Evolutionary conservation across 2,329 filamentous ascomycete species (phyloP).

Genomic region (Metarhizium brunneum): DNA sequence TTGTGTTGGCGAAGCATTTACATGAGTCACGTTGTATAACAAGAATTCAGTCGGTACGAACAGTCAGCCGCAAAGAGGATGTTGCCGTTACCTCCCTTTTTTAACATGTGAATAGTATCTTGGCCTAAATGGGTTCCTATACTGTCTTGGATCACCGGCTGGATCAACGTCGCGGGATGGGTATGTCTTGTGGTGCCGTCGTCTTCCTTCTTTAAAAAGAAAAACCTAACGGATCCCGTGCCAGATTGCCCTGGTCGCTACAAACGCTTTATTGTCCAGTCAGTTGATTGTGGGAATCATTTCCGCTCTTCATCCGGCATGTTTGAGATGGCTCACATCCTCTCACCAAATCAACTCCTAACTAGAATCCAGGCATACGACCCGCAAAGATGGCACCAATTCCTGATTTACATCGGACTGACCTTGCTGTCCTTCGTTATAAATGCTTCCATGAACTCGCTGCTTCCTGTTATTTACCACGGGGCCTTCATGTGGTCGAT

Average conservation of each 20-base stretch:
- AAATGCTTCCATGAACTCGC: constrained; percentile 21
- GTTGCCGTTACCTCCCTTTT: background rate
- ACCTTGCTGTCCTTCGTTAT: constrained; percentile 18
- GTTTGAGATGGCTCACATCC: background rate
- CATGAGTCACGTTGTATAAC: background rate
- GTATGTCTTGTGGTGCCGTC: constrained; percentile 5
- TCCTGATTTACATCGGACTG: constrained; percentile 38
- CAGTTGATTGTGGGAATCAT: constrained; percentile 59
- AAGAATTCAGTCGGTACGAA: background rate
- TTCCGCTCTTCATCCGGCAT: constrained; percentile 42
- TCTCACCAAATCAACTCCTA: background rate
- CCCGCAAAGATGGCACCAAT: constrained; percentile 57
- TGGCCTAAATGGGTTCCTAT: constrained; percentile 16
- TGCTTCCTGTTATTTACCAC: constrained; percentile 42
- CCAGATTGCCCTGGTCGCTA: constrained; percentile 52
- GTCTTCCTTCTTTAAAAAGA: background rate
- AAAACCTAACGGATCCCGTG: no score
- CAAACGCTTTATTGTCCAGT: constrained; percentile 57
- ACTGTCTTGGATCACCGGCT: constrained; percentile 29
- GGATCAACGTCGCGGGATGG: constrained; percentile 64
- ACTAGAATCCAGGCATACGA: constrained; percentile 31
- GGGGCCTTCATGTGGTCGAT: constrained; percentile 63
- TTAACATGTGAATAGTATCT: constrained; percentile 9
- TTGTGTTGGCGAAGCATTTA: background rate
- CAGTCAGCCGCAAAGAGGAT: background rate